Conservation (phyloP, 371 early-diverging fungal species). For the Mucor irregularis region DNA sequence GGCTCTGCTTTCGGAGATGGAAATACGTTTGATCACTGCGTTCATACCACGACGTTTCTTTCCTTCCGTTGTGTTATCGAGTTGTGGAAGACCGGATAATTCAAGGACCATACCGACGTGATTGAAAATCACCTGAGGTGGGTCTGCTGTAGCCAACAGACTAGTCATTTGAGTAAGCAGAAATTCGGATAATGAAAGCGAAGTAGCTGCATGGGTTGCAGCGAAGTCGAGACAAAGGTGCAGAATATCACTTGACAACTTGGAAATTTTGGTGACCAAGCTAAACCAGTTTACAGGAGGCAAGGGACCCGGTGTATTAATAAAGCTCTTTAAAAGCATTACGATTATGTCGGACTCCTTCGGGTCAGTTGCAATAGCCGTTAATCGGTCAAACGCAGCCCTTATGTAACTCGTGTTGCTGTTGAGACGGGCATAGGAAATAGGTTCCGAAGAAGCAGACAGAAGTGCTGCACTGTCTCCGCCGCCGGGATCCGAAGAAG, state of each 20-base stretch:
- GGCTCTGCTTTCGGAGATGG: slow-evolving; percentile 46
- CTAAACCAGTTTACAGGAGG: slow-evolving; percentile 65
- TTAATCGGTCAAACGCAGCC: slow-evolving; percentile 45
- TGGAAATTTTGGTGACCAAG: slow-evolving; percentile 34
- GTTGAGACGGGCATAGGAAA: slow-evolving; percentile 48
- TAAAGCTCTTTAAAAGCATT: slow-evolving; percentile 26
- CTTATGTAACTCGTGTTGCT: slow-evolving; percentile 56
- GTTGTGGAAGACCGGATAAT: slow-evolving; percentile 40
- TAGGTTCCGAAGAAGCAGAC: slow-evolving; percentile 44
- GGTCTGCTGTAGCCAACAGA: slow-evolving; percentile 1
- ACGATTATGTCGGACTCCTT: not conserved
- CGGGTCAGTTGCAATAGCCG: not conserved
- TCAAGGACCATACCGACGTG: slow-evolving; percentile 28
- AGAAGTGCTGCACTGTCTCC: not conserved
- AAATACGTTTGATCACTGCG: slow-evolving; percentile 48
- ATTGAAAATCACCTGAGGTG: slow-evolving; percentile 3
- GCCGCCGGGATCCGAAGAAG: not conserved
- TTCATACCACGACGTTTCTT: slow-evolving; percentile 52
- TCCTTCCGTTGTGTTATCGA: not conserved
- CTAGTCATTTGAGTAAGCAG: slow-evolving; percentile 39
- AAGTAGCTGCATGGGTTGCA: slow-evolving; percentile 52
- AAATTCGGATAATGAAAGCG: slow-evolving; percentile 56
- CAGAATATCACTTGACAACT: slow-evolving; percentile 23
- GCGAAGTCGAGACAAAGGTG: slow-evolving; percentile 45
- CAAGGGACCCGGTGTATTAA: slow-evolving; percentile 49